phyloP scores from a whole-genome alignment of 805 yeast species.

The Wickerhamiella spandovensis region DNA sequence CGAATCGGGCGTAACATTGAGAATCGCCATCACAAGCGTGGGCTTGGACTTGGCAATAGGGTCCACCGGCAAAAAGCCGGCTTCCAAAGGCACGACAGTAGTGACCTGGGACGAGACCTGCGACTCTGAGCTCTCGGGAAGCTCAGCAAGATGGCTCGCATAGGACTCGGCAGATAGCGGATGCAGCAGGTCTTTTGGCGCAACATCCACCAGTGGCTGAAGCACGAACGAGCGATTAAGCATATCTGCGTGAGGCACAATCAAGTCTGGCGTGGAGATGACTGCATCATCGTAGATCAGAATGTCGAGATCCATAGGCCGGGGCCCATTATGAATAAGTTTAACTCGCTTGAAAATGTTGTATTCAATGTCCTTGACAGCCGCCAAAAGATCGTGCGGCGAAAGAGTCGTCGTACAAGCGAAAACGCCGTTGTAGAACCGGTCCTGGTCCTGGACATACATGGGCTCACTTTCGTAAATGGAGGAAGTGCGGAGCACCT shows the following conservation, averaged over 20 bases:
- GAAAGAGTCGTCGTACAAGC: slow-evolving; percentile 44
- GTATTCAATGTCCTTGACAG: slow-evolving; percentile 69
- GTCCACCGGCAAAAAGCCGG: slow-evolving; percentile 30
- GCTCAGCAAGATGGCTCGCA: slow-evolving; percentile 48
- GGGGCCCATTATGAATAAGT: slow-evolving; percentile 77
- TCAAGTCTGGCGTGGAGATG: slow-evolving; percentile 43
- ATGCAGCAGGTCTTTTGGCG: slow-evolving; percentile 53
- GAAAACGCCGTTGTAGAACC: slow-evolving; percentile 74
- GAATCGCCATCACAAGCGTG: slow-evolving; percentile 75
- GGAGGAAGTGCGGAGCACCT: slow-evolving; percentile 53
- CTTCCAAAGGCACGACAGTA: slow-evolving; percentile 12
- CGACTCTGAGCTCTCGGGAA: slow-evolving; percentile 27
- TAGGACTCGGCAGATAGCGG: slow-evolving; percentile 82
- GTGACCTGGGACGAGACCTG: slow-evolving; percentile 18
- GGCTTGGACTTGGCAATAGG: slow-evolving; percentile 29
- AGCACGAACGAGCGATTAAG: slow-evolving; percentile 82
- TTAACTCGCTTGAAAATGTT: slow-evolving; percentile 57
- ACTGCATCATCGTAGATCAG: slow-evolving; percentile 50
- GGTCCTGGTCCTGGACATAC: slow-evolving; percentile 71
- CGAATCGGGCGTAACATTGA: slow-evolving; percentile 88
- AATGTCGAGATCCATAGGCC: slow-evolving; percentile 83
- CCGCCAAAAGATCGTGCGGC: slow-evolving; percentile 51
- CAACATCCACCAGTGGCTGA: slow-evolving; percentile 72
- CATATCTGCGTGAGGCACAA: slow-evolving; percentile 79
- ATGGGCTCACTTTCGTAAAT: slow-evolving; percentile 84